Conservation (phyloP, 2,329 filamentous ascomycete genomes). For the Tolypocladium amazonense region DNA sequence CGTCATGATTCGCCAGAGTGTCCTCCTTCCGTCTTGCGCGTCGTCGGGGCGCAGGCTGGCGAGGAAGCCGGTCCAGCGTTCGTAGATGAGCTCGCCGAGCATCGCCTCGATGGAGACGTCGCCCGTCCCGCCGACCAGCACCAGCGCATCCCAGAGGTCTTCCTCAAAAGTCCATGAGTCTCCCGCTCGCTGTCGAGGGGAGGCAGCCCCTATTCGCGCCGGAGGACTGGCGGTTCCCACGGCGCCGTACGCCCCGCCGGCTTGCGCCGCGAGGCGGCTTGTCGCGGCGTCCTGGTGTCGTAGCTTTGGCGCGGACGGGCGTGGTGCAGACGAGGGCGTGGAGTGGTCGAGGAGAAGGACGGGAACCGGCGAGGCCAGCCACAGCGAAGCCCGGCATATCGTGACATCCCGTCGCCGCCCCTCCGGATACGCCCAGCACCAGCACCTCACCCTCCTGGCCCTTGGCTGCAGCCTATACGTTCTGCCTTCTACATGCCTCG, state of each 20-base stretch:
- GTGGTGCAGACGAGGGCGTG: neutral
- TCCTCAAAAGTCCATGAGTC: neutral
- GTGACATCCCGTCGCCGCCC: neutral
- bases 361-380: neutral
- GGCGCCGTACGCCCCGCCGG: neutral
- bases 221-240: neutral
- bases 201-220: neutral
- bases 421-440: neutral
- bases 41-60: neutral
- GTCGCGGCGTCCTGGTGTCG: neutral
- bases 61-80: constrained; percentile 15
- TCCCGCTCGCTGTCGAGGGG: neutral
- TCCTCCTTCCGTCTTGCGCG: neutral
- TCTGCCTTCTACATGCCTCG: neutral
- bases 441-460: neutral
- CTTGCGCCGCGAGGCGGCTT: neutral
- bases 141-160: constrained; percentile 1
- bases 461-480: neutral
- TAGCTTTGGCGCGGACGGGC: neutral
- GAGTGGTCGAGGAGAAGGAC: neutral
- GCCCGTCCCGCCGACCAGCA: neutral
- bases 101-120: constrained; percentile 3
- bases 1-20: neutral
- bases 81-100: constrained; percentile 13
- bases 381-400: neutral